phyloP scores from a whole-genome alignment of 495 filamentous ascomycete species.

The Aspergillus biplanus region DNA sequence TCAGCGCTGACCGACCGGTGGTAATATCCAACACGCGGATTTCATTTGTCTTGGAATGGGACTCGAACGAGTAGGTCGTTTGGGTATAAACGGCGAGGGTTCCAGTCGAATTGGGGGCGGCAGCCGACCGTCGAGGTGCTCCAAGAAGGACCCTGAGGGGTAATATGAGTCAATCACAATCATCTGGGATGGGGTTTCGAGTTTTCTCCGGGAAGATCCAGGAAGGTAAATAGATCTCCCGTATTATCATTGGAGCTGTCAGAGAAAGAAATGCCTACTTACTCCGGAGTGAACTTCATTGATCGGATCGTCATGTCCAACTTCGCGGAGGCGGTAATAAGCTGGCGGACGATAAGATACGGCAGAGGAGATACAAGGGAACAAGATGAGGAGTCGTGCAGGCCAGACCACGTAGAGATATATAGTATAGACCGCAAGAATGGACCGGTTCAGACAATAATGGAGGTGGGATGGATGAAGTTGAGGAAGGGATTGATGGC shows the following conservation, averaged over 20 bases:
- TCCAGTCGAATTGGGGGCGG: slow-evolving; percentile 72
- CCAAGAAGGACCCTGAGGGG: slow-evolving; percentile 68
- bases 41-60: slow-evolving; percentile 73
- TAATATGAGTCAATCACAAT: slow-evolving; percentile 18
- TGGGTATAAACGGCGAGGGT: slow-evolving; percentile 71
- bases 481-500: slow-evolving; percentile 16
- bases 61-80: slow-evolving; percentile 82
- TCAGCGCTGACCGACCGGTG: slow-evolving; percentile 64
- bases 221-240: background rate
- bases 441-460: background rate
- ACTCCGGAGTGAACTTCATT: slow-evolving; percentile 75
- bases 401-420: too few relatives aligned
- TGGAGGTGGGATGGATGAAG: slow-evolving; percentile 21
- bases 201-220: background rate
- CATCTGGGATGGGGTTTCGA: background rate
- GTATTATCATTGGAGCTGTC: background rate
- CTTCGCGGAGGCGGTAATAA: slow-evolving; percentile 18
- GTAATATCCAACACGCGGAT: slow-evolving; percentile 75
- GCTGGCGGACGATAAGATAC: slow-evolving; percentile 21
- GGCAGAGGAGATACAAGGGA: background rate
- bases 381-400: background rate
- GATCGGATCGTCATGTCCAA: slow-evolving; percentile 65
- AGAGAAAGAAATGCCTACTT: slow-evolving; percentile 21
- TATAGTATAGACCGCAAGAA: background rate
- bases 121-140: slow-evolving; percentile 78